phyloP scores from a whole-genome alignment of 805 yeast species.

The Saturnispora quitensis region DNA sequence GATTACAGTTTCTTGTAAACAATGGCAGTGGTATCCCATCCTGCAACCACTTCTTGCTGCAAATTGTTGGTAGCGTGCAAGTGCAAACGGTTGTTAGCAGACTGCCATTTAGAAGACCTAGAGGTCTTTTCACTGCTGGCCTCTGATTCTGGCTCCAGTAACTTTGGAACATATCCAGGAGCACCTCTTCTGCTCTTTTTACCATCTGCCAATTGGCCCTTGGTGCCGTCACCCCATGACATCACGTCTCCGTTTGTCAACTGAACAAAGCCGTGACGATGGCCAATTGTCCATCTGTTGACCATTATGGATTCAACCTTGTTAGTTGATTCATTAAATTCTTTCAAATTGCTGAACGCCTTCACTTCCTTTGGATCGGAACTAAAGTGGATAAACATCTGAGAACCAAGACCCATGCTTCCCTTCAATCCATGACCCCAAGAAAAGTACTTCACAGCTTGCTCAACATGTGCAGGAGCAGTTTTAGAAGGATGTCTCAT shows the following conservation, averaged over 20 bases:
- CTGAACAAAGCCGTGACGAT: slow-evolving; percentile 54
- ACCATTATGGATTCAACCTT: slow-evolving; percentile 39
- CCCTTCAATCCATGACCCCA: slow-evolving; percentile 86
- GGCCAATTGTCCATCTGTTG: slow-evolving; percentile 49
- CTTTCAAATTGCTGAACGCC: slow-evolving; percentile 37
- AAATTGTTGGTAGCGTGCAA: not conserved
- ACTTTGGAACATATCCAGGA: slow-evolving; percentile 46
- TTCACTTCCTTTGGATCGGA: slow-evolving; percentile 54
- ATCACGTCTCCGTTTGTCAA: slow-evolving; percentile 56
- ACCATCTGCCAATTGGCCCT: slow-evolving; percentile 81
- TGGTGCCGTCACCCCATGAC: slow-evolving; percentile 78
- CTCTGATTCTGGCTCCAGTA: slow-evolving; percentile 52
- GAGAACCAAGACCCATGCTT: slow-evolving; percentile 69
- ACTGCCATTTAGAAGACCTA: not conserved
- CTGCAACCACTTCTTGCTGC: slow-evolving; percentile 7
- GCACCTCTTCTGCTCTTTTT: slow-evolving; percentile 48
- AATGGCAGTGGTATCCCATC: slow-evolving; percentile 7
- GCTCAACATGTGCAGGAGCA: slow-evolving; percentile 12
- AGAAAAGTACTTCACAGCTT: slow-evolving; percentile 33
- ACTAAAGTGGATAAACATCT: slow-evolving; percentile 56
- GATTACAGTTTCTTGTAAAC: slow-evolving; percentile 3
- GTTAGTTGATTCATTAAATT: slow-evolving; percentile 42
- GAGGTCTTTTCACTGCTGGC: not conserved
- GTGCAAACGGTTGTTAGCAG: not conserved
- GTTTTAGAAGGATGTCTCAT: slow-evolving; percentile 14